Percentiles rank a stretch among this genome's conserved stretches.
Conservation (phyloP, 2,329 filamentous ascomycete genomes). For the Orbilia javanica region DNA sequence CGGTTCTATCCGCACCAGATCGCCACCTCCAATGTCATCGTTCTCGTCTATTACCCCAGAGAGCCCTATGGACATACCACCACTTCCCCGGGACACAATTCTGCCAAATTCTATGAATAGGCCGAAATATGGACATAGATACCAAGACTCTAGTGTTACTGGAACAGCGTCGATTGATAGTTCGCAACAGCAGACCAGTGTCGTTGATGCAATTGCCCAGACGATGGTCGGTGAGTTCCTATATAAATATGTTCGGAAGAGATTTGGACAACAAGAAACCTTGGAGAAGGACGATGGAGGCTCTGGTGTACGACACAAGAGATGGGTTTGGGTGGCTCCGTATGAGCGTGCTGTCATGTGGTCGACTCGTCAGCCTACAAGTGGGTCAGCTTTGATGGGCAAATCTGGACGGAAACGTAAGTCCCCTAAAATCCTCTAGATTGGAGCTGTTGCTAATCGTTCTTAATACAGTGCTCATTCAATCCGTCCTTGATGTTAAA, state of each 20-base stretch:
- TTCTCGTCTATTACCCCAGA: constrained; percentile 76
- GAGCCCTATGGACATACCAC: constrained; percentile 77
- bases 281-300: constrained; percentile 77
- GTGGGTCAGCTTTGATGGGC: constrained; percentile 86
- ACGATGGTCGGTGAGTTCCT: constrained; percentile 99
- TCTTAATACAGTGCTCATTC: constrained; percentile 78
- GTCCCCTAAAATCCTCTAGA: constrained; percentile 65
- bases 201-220: constrained; percentile 96
- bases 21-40: constrained; percentile 74
- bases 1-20: constrained; percentile 71
- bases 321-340: constrained; percentile 98
- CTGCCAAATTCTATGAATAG: constrained; percentile 69
- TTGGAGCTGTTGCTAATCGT: constrained; percentile 9
- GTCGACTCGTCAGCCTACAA: constrained; percentile 96
- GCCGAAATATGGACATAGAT: constrained; percentile 59
- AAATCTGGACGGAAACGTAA: constrained; percentile 94
- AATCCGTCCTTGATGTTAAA: constrained; percentile 96
- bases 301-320: constrained; percentile 81
- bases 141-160: constrained; percentile 60
- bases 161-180: constrained; percentile 71
- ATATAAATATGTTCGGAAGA: constrained; percentile 88
- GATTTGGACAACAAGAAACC: constrained; percentile 78
- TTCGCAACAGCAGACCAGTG: constrained; percentile 77
- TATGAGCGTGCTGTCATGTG: constrained; percentile 97
- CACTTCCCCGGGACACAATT: constrained; percentile 61